Evolutionary conservation across 106 monocot genomes (phyloP), one percentile per base, ranked within the genome.

Genomic region (Dendrobium chrysotoxum): DNA sequence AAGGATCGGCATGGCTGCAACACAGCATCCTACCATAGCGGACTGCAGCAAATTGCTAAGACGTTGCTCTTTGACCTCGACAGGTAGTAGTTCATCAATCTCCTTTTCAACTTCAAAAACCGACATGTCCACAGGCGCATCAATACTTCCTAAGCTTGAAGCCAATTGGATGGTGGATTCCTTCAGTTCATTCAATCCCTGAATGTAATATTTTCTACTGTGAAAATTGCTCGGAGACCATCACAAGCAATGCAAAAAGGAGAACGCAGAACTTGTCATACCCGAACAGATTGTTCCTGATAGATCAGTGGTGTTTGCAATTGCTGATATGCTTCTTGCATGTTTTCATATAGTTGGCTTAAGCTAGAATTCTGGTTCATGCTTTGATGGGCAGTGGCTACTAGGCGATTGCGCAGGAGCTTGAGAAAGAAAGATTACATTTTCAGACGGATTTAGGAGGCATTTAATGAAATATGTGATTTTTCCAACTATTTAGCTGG

Each of bases 101-200:
- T 94, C 93, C 81, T 94, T 94, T 76, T 94, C 93, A 54, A 94
- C 83, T 40, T 94, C 93, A 68, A 94, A 94, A 26, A 94, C 79
- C 2, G 89, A 81, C 79, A 89, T 89, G 64, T 94, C 93, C 18
- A 94, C 83, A 16, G 93, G 91, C 20, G 93, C 91, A 77, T 91
- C 93, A 16, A 94, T 86, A 41, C 77, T 86, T 42, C 91, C 91
- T 80, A 87, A 81, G 75, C 86, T 89, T 12, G 91, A 91, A 17
- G 91, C 93, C 75, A 89, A 50, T 64, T 91, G 91, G 45, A 94
- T 81, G 26, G 93, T 94, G 1, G 93, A 89, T 65, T 91, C 93
- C 75, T 94, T 94, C 42, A 94, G 84, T 80, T 91, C 91, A 10
- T 77, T 89, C 73, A 94, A 64, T 78, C 86, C 84, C 89, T 91